Conservation (phyloP, 805 yeast genomes). For the Candida hispaniensis region DNA sequence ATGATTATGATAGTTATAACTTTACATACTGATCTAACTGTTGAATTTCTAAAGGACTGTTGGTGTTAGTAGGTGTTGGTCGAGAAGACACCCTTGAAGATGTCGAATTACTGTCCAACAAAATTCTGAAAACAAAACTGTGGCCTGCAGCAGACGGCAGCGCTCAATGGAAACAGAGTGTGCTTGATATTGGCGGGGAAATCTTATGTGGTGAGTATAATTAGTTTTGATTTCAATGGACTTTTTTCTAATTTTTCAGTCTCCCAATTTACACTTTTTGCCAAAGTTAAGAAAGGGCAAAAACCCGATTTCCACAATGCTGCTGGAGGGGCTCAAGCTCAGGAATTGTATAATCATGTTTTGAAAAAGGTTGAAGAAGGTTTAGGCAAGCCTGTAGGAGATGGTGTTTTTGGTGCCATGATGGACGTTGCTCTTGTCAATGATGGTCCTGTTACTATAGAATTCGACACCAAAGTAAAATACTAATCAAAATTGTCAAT, state of each 20-base stretch:
- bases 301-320: conserved; percentile 94
- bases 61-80: conserved; percentile 77
- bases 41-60: conserved; percentile 40
- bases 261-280: conserved; percentile 87
- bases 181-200: conserved; percentile 56
- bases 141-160: conserved; percentile 66
- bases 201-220: conserved; percentile 66
- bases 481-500: too few relatives aligned
- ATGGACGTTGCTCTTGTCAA: conserved; percentile 85
- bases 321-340: conserved; percentile 60
- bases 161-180: conserved; percentile 65
- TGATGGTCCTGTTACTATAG: conserved; percentile 89
- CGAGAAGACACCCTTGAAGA: conserved; percentile 68
- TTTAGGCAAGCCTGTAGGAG: conserved; percentile 53
- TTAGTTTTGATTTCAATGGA: conserved; percentile 23
- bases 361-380: conserved; percentile 28
- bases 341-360: conserved; percentile 38
- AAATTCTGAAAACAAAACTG: conserved; percentile 52
- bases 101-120: conserved; percentile 54
- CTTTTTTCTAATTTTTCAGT: conserved; percentile 35
- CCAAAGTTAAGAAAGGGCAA: conserved; percentile 76
- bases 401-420: conserved; percentile 93
- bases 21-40: background rate
- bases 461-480: conserved; percentile 50
- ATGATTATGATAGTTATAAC: too few relatives aligned